Evolutionary conservation across 768 basidiomycete genomes (phyloP).

Genomic region (Saitozyma sp.): DNA sequence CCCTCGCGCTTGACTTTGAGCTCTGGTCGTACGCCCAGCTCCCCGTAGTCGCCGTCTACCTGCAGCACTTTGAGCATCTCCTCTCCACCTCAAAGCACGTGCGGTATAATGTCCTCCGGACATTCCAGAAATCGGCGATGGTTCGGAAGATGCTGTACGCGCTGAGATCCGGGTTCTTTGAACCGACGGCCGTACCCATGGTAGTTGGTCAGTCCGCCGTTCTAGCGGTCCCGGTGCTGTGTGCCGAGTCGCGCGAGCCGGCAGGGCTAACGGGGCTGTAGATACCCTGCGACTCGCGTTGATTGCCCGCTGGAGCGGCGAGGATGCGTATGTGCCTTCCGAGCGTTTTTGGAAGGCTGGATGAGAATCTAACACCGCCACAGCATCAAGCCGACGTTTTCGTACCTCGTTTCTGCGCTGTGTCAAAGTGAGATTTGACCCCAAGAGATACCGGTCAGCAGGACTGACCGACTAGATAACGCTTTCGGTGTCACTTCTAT

Average conservation of each 20-base stretch:
- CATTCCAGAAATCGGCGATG: conserved; percentile 69
- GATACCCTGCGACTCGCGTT: conserved; percentile 37
- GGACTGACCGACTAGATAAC: conserved; percentile 14
- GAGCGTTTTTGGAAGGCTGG: too few relatives aligned
- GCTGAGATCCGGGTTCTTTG: conserved; percentile 76
- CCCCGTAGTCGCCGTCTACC: conserved; percentile 74
- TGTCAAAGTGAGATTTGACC: conserved; percentile 58
- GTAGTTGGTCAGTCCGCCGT: conserved; percentile 53
- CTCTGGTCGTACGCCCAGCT: conserved; percentile 74
- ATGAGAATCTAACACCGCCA: neutral
- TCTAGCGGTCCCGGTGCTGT: neutral
- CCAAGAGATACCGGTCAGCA: conserved; percentile 18
- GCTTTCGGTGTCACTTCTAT: conserved; percentile 9
- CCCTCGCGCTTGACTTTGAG: conserved; percentile 83
- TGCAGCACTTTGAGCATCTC: conserved; percentile 78
- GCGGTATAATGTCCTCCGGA: conserved; percentile 73
- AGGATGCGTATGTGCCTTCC: conserved; percentile 36
- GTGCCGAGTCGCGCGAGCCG: too few relatives aligned
- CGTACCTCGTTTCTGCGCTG: conserved; percentile 79
- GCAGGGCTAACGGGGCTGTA: too few relatives aligned
- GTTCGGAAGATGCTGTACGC: conserved; percentile 77
- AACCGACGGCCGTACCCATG: conserved; percentile 62
- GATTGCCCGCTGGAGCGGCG: conserved; percentile 43
- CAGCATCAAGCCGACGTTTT: conserved; percentile 75
- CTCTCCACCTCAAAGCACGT: conserved; percentile 70